Evolutionary conservation across 1,139 yeast genomes (phyloP), one percentile per base, ranked within the genome.

Genomic region (Scheffersomyces parashehatae): DNA sequence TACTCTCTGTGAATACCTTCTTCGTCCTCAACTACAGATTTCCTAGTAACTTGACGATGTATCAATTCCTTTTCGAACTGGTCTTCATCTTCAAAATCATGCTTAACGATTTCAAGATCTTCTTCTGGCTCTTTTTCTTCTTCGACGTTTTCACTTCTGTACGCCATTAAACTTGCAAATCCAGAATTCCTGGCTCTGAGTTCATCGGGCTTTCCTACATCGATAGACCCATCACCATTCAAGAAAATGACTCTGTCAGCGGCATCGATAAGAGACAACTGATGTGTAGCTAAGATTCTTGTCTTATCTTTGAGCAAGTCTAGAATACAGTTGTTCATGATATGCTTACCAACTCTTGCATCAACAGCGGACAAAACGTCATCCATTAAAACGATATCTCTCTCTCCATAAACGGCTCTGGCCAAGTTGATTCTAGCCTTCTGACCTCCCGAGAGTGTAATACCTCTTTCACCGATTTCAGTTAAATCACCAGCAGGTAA

Each of bases 341-440:
- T 55, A 41, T 56, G 59, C 39, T 51, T 53, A 11, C 59, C 59
- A 8, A 56, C 60, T 26, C 55, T 46, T 4, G 58, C 48, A 34
- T 56, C 60, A 4, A 56, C 60, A 4, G 60, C 60, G 26, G 51
- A 46, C 26, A 56, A 48, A 7, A 56, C 57, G 36, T 56, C 60
- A 39, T 56, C 60, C 36, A 55, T 45, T 28, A 55, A 44, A 36
- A 55, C 43, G 20, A 48, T 50, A 20, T 46, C 48, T 11, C 49
- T 45, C 30, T 43, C 46, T 13, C 50, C 46, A 43, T 56, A 56
- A 8, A 52, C 57, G 3, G 60, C 58, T 14, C 60, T 46, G 11
- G 60, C 60, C 51, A 56, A 48, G 38, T 43, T 51, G 41, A 56
- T 51, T 45, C 60, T 49, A 11, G 60, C 60, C 44, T 55, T 55